Percentiles rank a stretch among this genome's conserved stretches.
These are phyloP conservation scores for Haplosporangium sp. DNA, from an alignment of 371 early-diverging fungal species.

Conservation along the genomic window DNA sequence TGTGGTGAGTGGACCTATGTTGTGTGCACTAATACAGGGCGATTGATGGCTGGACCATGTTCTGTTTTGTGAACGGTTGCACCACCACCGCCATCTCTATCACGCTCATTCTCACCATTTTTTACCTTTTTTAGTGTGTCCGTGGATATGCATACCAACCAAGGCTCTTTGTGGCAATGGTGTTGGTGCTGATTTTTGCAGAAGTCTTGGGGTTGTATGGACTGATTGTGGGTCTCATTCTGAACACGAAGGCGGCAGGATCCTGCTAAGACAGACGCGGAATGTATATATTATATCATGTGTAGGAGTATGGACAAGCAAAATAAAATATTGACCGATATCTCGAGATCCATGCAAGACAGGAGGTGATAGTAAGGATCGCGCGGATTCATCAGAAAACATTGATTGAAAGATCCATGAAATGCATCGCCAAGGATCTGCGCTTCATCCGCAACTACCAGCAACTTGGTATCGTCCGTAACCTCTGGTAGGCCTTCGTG, in stretches of 20 bases:
- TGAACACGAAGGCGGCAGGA: constrained; percentile 86
- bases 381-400: too few species aligned
- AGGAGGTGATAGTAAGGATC: too few species aligned
- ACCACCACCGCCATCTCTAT: background rate
- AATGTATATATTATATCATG: too few species aligned
- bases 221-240: constrained; percentile 94
- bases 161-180: constrained; percentile 93
- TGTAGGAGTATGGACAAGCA: too few species aligned
- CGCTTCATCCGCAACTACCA: too few species aligned
- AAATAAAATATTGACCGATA: background rate
- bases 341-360: too few species aligned
- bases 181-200: constrained; percentile 98
- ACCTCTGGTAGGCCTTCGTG: too few species aligned
- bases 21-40: background rate
- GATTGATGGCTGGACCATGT: background rate
- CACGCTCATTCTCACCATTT: background rate
- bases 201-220: constrained; percentile 97
- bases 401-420: too few species aligned
- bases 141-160: constrained; percentile 95
- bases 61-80: too few species aligned
- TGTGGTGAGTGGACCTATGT: constrained; percentile 61
- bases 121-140: constrained; percentile 91
- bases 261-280: too few species aligned
- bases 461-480: too few species aligned
- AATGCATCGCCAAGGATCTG: too few species aligned